Base-by-base conservation (phyloP, 306 rosid species). In the Cicer pinnatifidum region DNA sequence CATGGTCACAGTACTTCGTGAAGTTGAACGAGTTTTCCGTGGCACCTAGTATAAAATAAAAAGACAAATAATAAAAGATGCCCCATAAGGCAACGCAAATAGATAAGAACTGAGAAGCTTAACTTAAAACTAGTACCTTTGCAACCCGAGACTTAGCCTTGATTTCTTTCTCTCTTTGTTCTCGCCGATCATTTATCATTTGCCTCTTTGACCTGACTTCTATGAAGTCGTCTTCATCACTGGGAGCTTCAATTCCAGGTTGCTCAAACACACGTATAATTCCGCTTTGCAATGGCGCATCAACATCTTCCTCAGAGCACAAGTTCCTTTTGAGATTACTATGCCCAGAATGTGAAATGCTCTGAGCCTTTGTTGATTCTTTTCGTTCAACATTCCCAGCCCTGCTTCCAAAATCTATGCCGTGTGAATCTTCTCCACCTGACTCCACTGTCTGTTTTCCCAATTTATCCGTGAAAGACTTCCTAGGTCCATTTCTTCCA, bases 211-310 rank as follows among this genome's bases (percentile, higher is more conserved):
- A 94, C 83, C 98, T 85, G 72, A 94, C 98, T 83, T 94, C 96
- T 75, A 94, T 94, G 61, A 94, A 94, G 88, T 94, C 97, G 72
- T 89, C 97, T 78, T 91, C 97, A 83, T 94, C 97, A 71, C 97
- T 94, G 20, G 98, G 97, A 73, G 89, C 97, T 84, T 94, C 98
- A 60, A 94, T 94, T 81, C 98, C 98, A 77, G 97, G 92, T 81
- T 94, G 98, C 92, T 87, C 92, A 81, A 85, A 94, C 54, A 94
- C 92, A 1, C 96, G 96, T 8, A 94, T 86, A 80, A 94, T 81
- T 23, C 98, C 98, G 76, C 98, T 94, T 72, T 89, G 97, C 85
- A 91, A 58, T 77, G 97, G 90, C 75, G 91, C 90, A 71, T 91
- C 93, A 56, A 79, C 92, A 77, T 88, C 96, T 53, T 91, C 96